Evolutionary conservation across 23 red algal species (phyloP).

Genomic region (Agarophyton chilense): DNA sequence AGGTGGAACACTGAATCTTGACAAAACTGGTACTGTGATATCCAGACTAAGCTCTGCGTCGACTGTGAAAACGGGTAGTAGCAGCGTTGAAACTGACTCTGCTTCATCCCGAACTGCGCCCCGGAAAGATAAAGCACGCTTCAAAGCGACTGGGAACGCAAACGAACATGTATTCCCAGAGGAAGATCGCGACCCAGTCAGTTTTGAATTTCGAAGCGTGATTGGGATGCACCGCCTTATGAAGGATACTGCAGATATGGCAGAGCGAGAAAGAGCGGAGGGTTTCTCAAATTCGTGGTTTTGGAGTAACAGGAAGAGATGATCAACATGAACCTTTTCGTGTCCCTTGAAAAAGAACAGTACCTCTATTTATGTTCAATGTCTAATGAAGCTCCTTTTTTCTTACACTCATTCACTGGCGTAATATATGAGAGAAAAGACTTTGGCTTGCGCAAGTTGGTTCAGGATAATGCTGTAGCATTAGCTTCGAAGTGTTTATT

Average conservation of each 20-base stretch:
- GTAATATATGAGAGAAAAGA: neutral
- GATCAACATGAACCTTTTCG: neutral
- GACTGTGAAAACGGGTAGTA: slow-evolving; percentile 52
- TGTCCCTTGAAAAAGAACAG: neutral
- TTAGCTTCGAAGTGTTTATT: neutral
- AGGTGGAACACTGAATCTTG: neutral
- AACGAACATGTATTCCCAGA: neutral
- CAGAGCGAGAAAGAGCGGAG: slow-evolving; percentile 9
- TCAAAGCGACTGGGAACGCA: neutral
- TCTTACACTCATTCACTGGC: neutral
- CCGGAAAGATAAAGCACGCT: neutral
- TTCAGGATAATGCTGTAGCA: neutral
- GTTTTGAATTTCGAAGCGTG: slow-evolving; percentile 30
- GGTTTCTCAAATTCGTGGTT: slow-evolving; percentile 10
- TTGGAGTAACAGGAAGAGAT: slow-evolving; percentile 28
- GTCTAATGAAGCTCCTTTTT: neutral
- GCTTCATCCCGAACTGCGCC: slow-evolving; percentile 6
- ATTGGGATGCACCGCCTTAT: slow-evolving; percentile 39
- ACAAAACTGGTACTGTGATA: slow-evolving; percentile 38
- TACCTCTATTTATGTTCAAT: neutral
- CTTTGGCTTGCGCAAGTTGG: neutral
- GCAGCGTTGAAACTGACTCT: slow-evolving; percentile 26
- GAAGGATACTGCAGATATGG: slow-evolving; percentile 35
- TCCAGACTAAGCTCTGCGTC: slow-evolving; percentile 60
- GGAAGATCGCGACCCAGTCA: neutral